Conservation (phyloP, 2,329 filamentous ascomycete genomes). For the Colletotrichum cuscutae region DNA sequence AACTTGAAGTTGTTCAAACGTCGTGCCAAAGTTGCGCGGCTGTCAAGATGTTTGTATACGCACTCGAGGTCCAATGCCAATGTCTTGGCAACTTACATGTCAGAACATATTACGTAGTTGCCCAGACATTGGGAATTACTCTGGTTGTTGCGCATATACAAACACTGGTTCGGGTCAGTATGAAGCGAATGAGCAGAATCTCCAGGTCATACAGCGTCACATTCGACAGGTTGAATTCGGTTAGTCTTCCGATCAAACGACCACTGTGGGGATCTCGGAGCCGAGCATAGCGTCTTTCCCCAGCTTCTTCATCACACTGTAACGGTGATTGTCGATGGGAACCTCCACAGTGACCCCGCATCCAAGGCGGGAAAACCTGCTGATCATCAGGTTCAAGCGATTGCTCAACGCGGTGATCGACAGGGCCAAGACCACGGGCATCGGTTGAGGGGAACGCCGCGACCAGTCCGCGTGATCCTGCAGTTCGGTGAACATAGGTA, state of each 20-base stretch:
- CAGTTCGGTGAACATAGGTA: too few relatives aligned
- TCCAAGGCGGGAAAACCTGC: background rate
- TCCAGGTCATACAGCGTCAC: background rate
- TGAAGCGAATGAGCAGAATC: background rate
- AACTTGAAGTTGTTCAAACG: background rate
- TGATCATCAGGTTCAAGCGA: background rate
- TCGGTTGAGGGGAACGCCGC: background rate
- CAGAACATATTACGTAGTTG: slow-evolving; percentile 4
- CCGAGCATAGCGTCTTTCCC: background rate
- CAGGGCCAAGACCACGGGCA: background rate
- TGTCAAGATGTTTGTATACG: background rate
- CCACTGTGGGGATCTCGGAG: slow-evolving; percentile 8
- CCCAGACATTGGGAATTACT: background rate
- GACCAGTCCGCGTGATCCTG: background rate
- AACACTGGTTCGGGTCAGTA: background rate
- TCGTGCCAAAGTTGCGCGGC: background rate
- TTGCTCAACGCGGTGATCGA: background rate
- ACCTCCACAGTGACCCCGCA: background rate
- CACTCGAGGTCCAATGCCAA: background rate
- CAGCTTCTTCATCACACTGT: background rate
- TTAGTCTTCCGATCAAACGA: background rate
- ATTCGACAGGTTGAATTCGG: background rate
- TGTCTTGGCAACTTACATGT: background rate
- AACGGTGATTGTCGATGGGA: background rate
- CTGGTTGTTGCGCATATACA: slow-evolving; percentile 2